Base-by-base conservation (phyloP, 208 protist genomes). In the Crithidia fasciculata region DNA sequence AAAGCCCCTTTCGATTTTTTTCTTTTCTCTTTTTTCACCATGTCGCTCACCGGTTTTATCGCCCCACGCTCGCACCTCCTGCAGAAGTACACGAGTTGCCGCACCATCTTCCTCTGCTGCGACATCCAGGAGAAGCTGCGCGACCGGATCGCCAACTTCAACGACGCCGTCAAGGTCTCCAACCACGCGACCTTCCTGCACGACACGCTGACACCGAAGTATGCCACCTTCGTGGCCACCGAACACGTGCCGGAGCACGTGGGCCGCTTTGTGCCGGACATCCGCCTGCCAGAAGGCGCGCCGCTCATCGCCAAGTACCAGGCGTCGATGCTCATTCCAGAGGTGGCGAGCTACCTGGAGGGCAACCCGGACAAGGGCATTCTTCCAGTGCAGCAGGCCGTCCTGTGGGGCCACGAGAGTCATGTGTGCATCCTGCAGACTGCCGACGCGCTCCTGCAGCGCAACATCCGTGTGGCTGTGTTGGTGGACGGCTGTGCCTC, bases 371-470 rank as follows among this genome's bases (percentile, higher is more conserved):
- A 41, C 15, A 56, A 57, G 5, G 67, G 67, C 43, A 58, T 79
- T 8, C 49, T 79, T 41, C 74, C 74, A 18, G 77, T 88, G 41
- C 73, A 83, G 39, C 81, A 81, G 65, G 89, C 93, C 3, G 79
- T 94, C 8, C 43, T 96, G 41, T 91, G 89, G 63, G 91, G 91
- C 37, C 89, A 93, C 43, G 91, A 96, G 71, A 87, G 69, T 0
- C 91, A 96, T 54, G 89, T 92, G 56, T 96, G 91, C 66, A 78
- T 96, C 5, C 59, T 93, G n/a, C 87, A 95, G 70, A 96, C 91
- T 5, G 85, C 81, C 13, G 81, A 79, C 9, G 89, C 90, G 15
- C 78, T 96, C 52, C 73, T 96, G 62, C 76, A 87, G 49, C 63
- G 78, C 50, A 80, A 84, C 45, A 92, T 92, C 58, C 71, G 76